Conservation (phyloP, 306 rosid genomes). For the Quercus dentata region DNA sequence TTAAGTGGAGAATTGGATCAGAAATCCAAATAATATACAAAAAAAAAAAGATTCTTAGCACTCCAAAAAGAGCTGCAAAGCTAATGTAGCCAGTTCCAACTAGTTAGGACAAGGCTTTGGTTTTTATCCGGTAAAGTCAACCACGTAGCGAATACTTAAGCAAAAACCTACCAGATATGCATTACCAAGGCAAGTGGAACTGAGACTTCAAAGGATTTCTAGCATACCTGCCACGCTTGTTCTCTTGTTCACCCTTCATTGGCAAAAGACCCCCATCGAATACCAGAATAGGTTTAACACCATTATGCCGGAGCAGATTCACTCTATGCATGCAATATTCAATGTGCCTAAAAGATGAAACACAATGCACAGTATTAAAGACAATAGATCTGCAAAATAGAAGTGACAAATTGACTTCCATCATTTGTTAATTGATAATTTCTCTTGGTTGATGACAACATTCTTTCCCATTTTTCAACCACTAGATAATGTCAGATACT, state of each 20-base stretch:
- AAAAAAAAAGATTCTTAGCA: not conserved
- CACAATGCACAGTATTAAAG: slow-evolving; percentile 1
- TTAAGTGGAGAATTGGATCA: not conserved
- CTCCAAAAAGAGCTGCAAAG: not conserved
- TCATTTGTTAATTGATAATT: not conserved
- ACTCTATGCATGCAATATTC: slow-evolving; percentile 94
- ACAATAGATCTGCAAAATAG: not conserved
- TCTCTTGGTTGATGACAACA: not conserved
- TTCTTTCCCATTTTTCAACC: not conserved
- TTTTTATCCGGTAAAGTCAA: not conserved
- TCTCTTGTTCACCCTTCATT: slow-evolving; percentile 92
- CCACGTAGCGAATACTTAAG: not conserved
- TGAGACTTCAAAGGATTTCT: not conserved
- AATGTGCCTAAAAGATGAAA: slow-evolving; percentile 61
- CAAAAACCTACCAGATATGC: not conserved
- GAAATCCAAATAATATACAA: not conserved
- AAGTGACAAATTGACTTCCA: not conserved
- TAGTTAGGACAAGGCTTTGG: not conserved
- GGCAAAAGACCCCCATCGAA: slow-evolving; percentile 96
- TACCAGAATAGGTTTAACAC: slow-evolving; percentile 83
- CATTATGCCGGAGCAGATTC: slow-evolving; percentile 69
- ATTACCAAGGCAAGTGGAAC: not conserved
- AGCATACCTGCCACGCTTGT: slow-evolving; percentile 76
- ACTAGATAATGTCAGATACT: not conserved
- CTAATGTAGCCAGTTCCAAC: not conserved